phyloP scores from a whole-genome alignment of 352 stramenopile genomes.

The Globisporangium recalcitrans region DNA sequence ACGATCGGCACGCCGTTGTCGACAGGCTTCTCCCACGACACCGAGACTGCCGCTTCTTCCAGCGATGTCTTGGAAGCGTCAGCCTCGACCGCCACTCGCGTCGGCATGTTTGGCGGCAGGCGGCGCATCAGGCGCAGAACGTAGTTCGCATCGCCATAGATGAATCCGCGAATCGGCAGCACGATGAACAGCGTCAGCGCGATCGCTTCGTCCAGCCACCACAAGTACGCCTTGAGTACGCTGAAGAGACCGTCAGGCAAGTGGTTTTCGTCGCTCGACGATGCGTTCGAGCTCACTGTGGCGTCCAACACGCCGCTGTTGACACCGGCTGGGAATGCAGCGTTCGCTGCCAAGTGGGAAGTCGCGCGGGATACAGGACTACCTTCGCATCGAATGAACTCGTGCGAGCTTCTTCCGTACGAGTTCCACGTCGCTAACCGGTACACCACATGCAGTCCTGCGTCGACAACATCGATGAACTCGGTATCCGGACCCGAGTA shows the following conservation, averaged over 20 bases:
- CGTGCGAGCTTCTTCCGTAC: conserved; percentile 62
- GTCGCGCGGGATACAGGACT: neutral
- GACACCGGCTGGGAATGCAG: neutral
- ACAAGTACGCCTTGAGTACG: conserved; percentile 65
- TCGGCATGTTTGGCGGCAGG: conserved; percentile 77
- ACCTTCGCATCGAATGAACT: conserved; percentile 49
- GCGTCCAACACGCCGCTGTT: neutral
- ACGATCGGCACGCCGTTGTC: conserved; percentile 80
- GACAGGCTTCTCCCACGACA: conserved; percentile 76
- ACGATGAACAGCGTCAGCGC: conserved; percentile 67
- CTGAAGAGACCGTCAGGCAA: conserved; percentile 25
- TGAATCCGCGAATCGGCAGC: conserved; percentile 73
- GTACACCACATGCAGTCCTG: conserved; percentile 58
- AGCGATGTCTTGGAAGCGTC: conserved; percentile 54
- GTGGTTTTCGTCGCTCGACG: conserved; percentile 12
- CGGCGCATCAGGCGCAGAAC: conserved; percentile 59
- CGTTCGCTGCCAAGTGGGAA: neutral
- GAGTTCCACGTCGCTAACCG: conserved; percentile 80
- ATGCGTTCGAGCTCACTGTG: neutral
- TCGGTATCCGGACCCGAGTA: conserved; percentile 63
- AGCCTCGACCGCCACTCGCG: conserved; percentile 63
- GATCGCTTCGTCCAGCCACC: conserved; percentile 84
- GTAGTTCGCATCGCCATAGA: conserved; percentile 79
- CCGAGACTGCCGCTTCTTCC: conserved; percentile 43
- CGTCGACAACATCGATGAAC: conserved; percentile 60